Evolutionary conservation across 352 stramenopile genomes (phyloP).

Genomic region (Phytophthora sansomeana): DNA sequence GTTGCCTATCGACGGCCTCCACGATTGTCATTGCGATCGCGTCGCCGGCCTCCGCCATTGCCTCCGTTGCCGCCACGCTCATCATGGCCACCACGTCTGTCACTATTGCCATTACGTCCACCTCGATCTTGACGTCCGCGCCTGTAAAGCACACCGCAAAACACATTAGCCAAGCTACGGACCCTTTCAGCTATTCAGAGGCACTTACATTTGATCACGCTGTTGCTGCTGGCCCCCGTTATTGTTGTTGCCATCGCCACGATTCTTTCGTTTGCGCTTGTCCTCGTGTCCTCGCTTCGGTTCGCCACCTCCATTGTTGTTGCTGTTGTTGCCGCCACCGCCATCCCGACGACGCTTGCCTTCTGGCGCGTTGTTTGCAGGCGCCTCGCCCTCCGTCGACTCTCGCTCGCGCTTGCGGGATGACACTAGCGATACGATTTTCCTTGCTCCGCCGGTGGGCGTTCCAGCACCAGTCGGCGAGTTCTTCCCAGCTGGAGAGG

Average conservation of each 20-base stretch:
- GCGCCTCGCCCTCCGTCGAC: slow-evolving; percentile 17
- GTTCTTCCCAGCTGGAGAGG: slow-evolving; percentile 11
- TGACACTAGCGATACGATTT: slow-evolving; percentile 84
- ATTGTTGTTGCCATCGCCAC: slow-evolving; percentile 37
- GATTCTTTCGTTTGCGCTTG: slow-evolving; percentile 62
- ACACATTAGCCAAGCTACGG: slow-evolving; percentile 7
- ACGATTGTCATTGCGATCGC: slow-evolving; percentile 49
- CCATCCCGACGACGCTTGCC: slow-evolving; percentile 61
- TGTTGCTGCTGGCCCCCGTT: slow-evolving; percentile 36
- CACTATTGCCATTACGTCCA: slow-evolving; percentile 30
- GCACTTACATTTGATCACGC: slow-evolving; percentile 65
- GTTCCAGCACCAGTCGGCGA: slow-evolving; percentile 26
- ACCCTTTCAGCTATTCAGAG: background rate
- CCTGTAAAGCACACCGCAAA: slow-evolving; percentile 16
- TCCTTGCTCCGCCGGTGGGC: slow-evolving; percentile 42
- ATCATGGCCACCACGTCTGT: slow-evolving; percentile 33
- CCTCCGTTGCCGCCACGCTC: slow-evolving; percentile 34
- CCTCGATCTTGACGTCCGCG: slow-evolving; percentile 44
- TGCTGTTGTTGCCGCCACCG: slow-evolving; percentile 9
- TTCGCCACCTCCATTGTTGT: slow-evolving; percentile 23
- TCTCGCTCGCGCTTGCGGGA: slow-evolving; percentile 80
- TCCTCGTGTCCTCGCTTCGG: slow-evolving; percentile 50
- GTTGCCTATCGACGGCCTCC: slow-evolving; percentile 52
- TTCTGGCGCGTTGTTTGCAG: slow-evolving; percentile 32
- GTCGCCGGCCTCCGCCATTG: slow-evolving; percentile 35